These are phyloP conservation scores for Hanseniaspora clermontiae DNA, from an alignment of 805 yeast species.

Conservation along the genomic window DNA sequence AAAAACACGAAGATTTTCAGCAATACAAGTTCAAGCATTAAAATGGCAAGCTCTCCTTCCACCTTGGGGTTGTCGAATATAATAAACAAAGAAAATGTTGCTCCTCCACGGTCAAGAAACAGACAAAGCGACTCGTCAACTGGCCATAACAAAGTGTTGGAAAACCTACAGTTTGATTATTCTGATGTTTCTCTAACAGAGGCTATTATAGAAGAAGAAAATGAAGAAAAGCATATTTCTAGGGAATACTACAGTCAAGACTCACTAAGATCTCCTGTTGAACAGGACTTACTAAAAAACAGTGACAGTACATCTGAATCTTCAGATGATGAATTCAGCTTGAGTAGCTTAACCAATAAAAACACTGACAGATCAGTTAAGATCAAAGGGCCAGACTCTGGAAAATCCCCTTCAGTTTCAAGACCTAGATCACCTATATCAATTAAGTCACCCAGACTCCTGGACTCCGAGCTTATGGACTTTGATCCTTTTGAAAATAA, in stretches of 20 bases:
- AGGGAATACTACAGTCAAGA: not conserved
- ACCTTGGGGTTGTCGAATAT: slow-evolving; percentile 4
- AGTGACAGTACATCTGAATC: not conserved
- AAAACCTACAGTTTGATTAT: not conserved
- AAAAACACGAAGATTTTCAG: not conserved
- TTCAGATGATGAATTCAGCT: slow-evolving; percentile 6
- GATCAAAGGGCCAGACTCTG: not conserved
- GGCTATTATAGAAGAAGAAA: slow-evolving; percentile 6
- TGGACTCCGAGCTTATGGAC: not conserved
- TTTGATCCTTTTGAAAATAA: not conserved
- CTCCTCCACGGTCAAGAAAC: slow-evolving; percentile 12
- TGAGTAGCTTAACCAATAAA: slow-evolving; percentile 5
- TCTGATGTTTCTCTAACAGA: slow-evolving; percentile 5
- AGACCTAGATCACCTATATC: not conserved
- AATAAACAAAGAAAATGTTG: not conserved
- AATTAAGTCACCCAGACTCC: slow-evolving; percentile 5
- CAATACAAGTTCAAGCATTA: not conserved
- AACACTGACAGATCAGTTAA: slow-evolving; percentile 7
- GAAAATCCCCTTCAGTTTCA: not conserved
- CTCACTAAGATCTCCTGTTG: slow-evolving; percentile 1
- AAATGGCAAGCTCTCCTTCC: slow-evolving; percentile 2
- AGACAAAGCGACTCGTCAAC: not conserved
- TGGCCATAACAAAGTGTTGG: not conserved
- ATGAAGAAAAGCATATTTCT: not conserved
- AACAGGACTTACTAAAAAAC: not conserved